These are phyloP conservation scores for Pelargonium cotyledonis DNA, from an alignment of 441 rosid species.

Conservation along the genomic window DNA sequence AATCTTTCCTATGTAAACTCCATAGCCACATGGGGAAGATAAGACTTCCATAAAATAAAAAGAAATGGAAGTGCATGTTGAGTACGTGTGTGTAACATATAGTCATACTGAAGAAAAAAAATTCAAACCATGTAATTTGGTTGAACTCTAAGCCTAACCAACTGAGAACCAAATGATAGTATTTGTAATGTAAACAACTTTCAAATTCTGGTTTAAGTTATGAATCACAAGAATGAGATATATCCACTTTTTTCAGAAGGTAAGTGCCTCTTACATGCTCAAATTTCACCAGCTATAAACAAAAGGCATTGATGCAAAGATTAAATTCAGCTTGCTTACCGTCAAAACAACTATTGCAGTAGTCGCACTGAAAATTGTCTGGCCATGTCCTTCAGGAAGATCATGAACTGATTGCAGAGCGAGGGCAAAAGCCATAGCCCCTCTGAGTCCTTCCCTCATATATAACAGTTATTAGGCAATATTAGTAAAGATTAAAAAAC, in stretches of 20 bases:
- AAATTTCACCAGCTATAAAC: background rate
- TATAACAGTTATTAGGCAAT: background rate
- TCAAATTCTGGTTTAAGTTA: background rate
- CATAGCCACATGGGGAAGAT: background rate
- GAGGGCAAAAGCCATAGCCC: conserved; percentile 99
- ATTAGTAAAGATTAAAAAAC: background rate
- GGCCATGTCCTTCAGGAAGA: conserved; percentile 99
- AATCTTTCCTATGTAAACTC: too few relatives aligned
- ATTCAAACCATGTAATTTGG: background rate
- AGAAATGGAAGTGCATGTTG: background rate
- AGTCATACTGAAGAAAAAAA: background rate
- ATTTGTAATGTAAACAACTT: background rate
- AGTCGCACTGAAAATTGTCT: conserved; percentile 94
- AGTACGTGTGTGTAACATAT: background rate
- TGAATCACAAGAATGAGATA: background rate
- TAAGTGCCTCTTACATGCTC: conserved; percentile 1
- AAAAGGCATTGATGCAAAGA: conserved; percentile 1
- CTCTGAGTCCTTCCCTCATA: conserved; percentile 74
- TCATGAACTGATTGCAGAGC: conserved; percentile 97
- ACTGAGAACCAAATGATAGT: background rate
- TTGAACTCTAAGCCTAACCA: background rate
- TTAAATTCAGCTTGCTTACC: conserved; percentile 33
- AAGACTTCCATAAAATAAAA: background rate
- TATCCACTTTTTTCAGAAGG: background rate
- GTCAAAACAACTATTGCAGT: conserved; percentile 96